Evolutionary conservation across 1,284 basidiomycete species (phyloP).

Genomic region (Coniferiporia sulphurascens): DNA sequence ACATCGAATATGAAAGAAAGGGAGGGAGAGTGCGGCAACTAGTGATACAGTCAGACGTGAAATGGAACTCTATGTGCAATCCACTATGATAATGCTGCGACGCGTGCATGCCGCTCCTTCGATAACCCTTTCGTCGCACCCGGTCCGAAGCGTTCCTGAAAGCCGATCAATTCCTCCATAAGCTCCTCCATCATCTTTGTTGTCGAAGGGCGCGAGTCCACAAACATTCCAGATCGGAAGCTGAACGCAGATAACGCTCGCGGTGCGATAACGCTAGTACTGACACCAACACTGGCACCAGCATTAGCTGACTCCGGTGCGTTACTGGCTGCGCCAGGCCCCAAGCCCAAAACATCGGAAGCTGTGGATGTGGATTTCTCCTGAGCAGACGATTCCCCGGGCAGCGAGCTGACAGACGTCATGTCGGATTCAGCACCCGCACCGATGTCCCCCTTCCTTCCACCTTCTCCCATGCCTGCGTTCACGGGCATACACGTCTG

Average conservation of each 20-base stretch:
- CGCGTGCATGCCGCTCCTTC: constrained; percentile 35
- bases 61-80: not conserved
- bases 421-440: not conserved
- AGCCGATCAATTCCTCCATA: constrained; percentile 79
- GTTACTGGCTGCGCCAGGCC: constrained; percentile 32
- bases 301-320: constrained; percentile 19
- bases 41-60: not conserved
- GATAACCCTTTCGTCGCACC: constrained; percentile 50
- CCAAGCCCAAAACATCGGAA: not conserved
- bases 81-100: constrained; percentile 6
- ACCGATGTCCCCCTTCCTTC: not conserved
- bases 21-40: not conserved
- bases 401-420: not conserved
- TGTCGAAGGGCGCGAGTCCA: constrained; percentile 34
- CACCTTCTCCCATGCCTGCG: not conserved
- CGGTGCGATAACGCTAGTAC: constrained; percentile 9
- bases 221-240: not conserved
- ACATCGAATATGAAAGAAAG: no score
- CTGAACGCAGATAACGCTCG: not conserved
- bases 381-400: not conserved
- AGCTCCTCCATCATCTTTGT: constrained; percentile 85
- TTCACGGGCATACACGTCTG: not conserved
- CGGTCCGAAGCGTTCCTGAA: constrained; percentile 81
- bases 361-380: constrained; percentile 22
- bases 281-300: constrained; percentile 16